Evolutionary conservation across 1,284 basidiomycete genomes (phyloP), one percentile per base, ranked within the genome.

Genomic region (Inonotus obliquus): DNA sequence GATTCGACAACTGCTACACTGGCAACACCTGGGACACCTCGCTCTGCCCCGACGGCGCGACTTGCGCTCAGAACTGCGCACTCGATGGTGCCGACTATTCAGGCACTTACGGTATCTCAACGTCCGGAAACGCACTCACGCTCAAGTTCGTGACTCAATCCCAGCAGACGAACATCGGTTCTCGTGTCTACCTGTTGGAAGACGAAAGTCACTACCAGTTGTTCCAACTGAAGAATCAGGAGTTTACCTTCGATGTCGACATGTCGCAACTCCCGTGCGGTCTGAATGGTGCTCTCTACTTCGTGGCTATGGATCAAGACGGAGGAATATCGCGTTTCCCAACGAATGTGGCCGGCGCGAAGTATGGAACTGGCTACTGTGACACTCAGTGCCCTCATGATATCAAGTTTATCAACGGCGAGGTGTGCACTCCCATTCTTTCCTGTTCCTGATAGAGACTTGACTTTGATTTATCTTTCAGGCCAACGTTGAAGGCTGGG

Each of bases 201-300:
- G 74, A 74, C 68, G 74, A 77, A 65, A 73, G 71, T 61, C 67
- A 73, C 57, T 83, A 82, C 72, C 69, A 82, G 71, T 75, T 77
- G 69, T 83, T 83, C 77, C 77, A 80, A 65, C 74, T 79, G 61
- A 68, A 76, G 66, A 82, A 82, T 72, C 76, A 80, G 67, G 81
- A 84, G 72, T 83, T 84, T 71, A 76, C 79, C 38, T 82, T 83
- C 71, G 81, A 82, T 69, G 81, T 84, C 68, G 81, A 84, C 69
- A 74, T 82, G 60, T 80, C 79, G 63, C 72, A 79, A 59, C 76
- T 84, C 44, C 78, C 79, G 23, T 83, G 82, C 66, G 82, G 81
- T 68, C 73, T 83, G 67, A 75, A 75, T 66, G 75, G 74, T 60
- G 75, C 75, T 27, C 67, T 76, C 55, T 76, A 76, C 73, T 72